These are phyloP conservation scores for Chaetomium sp. DNA, from an alignment of 2,329 filamentous ascomycete species.

Conservation along the genomic window DNA sequence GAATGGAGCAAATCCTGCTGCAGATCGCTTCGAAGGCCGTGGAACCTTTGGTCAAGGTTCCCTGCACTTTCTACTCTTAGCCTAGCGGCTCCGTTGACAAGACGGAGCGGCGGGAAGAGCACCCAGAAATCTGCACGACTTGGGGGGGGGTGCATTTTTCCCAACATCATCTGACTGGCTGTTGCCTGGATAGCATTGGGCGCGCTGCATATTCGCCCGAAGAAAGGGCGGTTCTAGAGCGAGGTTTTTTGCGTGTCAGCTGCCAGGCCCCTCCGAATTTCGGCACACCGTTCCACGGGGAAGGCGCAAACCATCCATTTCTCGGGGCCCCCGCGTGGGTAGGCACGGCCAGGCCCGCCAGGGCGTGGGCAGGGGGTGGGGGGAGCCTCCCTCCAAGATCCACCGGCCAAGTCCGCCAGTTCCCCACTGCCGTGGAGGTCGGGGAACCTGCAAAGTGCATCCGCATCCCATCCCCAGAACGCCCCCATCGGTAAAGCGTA, in stretches of 20 bases:
- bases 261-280: constrained; percentile 3
- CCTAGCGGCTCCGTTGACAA: constrained; percentile 13
- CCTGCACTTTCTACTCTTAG: constrained; percentile 25
- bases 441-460: constrained; percentile 23
- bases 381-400: neutral
- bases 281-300: constrained; percentile 1
- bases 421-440: constrained; percentile 16
- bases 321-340: constrained; percentile 11
- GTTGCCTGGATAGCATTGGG: neutral
- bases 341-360: neutral
- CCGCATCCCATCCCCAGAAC: constrained; percentile 10
- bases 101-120: constrained; percentile 11
- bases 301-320: neutral
- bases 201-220: constrained; percentile 6
- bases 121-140: neutral
- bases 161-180: constrained; percentile 9
- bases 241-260: constrained; percentile 3
- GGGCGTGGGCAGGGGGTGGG: neutral
- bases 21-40: constrained; percentile 23
- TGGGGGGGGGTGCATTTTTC: constrained; percentile 6
- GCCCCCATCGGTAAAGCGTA: neutral
- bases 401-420: neutral
- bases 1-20: constrained; percentile 15
- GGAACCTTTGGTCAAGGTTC: constrained; percentile 25
- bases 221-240: neutral